Percentiles rank a stretch among this genome's conserved stretches.
phyloP scores from a whole-genome alignment of 352 stramenopile species.

The Phytophthora cactorum region DNA sequence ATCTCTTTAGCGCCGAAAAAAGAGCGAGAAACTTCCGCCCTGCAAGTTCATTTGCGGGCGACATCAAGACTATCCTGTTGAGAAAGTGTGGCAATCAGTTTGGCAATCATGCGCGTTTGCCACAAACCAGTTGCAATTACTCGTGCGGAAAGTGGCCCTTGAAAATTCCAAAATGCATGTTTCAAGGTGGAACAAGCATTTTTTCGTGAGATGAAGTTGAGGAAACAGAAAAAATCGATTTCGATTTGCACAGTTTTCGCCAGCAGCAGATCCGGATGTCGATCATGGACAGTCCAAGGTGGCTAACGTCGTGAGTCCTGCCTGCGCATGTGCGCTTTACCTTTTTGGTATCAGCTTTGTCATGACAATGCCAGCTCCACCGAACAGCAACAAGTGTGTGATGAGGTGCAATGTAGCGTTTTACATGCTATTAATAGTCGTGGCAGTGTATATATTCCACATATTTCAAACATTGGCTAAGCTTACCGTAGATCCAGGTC shows the following conservation, averaged over 20 bases:
- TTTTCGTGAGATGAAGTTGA: constrained; percentile 28
- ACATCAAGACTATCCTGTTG: no score
- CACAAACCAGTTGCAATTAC: not conserved
- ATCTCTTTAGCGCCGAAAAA: constrained; percentile 27
- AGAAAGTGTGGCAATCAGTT: no score
- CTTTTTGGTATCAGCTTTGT: constrained; percentile 6
- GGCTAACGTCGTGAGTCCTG: no score
- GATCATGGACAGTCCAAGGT: constrained; percentile 22
- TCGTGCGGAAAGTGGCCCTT: no score
- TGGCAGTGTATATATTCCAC: not conserved
- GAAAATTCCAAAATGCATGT: no score
- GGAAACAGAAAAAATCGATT: constrained; percentile 22
- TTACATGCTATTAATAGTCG: no score
- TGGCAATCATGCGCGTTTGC: no score
- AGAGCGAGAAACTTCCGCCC: constrained; percentile 5
- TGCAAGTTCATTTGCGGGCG: no score
- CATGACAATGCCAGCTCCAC: not conserved
- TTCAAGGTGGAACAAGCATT: not conserved
- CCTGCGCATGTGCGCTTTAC: no score
- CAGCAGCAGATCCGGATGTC: constrained; percentile 26
- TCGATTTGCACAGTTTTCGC: constrained; percentile 28
- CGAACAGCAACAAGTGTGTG: not conserved
- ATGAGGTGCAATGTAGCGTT: no score
- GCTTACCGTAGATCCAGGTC: not conserved
- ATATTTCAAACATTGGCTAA: no score